Base-by-base conservation (phyloP, 805 yeast species). In the Metschnikowia reukaufii region DNA sequence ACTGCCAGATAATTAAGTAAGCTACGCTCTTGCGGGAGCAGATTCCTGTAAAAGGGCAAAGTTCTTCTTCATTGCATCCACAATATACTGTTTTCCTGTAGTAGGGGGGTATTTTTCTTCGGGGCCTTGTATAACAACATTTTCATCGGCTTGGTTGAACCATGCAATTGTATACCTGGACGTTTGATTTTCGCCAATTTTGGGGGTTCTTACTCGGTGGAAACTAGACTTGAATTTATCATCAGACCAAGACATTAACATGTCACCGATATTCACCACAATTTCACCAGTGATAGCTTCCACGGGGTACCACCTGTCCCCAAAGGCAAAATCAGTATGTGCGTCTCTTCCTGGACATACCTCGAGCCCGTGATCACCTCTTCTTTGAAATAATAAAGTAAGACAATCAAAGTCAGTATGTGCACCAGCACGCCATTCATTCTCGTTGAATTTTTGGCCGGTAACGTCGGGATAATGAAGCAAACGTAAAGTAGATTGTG, bases 221-320 rank as follows among this genome's bases (percentile, higher is more conserved):
- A 64, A 67, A 44, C 63, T 67, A 4, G 68, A 64, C 47, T 66
- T 66, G 39, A 41, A 31, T 19, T 29, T 32, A 42, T 63, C 70
- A 46, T 67, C 71, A 3, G 65, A 58, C 71, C 71, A 67, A 18
- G 69, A 63, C 72, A 67, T 67, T 37, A 67, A 49, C 71, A 66
- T 65, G 47, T 67, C 71, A 9, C 72, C 71, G 38, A 67, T 66
- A 39, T 67, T 66, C 35, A 66, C 61, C 17, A 66, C 70, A 40
- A 67, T 64, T 9, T 64, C 66, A 8, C 70, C 69, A 4, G 68
- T 63, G 3, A 23, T 47, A 6, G 70, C 59, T 20, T 62, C 65
- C 31, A 65, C 68, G 1, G 68, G 64, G 16, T 64, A 60, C 72
- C 71, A 67, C 25, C 55, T 52, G 39, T 65, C 70, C 8, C 66